Percentiles rank a stretch among this genome's conserved stretches.
Conservation (phyloP, 2,329 filamentous ascomycete genomes). For the Grosmannia huntii region DNA sequence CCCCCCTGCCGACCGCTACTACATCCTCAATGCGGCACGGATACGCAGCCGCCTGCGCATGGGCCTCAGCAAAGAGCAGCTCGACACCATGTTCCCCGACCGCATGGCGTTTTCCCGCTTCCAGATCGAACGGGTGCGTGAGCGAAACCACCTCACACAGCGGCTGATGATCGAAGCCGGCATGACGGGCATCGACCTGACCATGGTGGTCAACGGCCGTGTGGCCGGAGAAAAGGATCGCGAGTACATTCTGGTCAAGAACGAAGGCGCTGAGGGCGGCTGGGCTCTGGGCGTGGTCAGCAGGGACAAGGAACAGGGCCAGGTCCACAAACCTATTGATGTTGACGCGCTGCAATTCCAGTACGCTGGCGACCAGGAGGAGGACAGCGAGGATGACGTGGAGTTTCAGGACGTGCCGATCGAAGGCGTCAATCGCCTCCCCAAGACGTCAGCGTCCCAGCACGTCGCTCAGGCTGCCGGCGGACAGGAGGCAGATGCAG, state of each 20-base stretch:
- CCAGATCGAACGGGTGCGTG: conserved; percentile 85
- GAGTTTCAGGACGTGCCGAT: conserved; percentile 92
- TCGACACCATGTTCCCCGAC: conserved; percentile 94
- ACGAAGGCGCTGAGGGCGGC: conserved; percentile 85
- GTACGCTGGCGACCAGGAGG: conserved; percentile 47
- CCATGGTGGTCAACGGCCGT: conserved; percentile 51
- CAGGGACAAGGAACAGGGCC: conserved; percentile 65
- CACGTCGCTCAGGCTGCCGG: conserved; percentile 8
- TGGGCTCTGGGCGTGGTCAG: conserved; percentile 93
- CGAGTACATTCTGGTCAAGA: conserved; percentile 94
- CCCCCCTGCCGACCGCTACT: conserved; percentile 83
- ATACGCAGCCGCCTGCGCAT: conserved; percentile 80
- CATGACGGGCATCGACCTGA: conserved; percentile 66
- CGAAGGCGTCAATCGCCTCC: conserved; percentile 74
- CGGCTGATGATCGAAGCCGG: conserved; percentile 88
- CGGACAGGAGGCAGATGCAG: conserved; percentile 20
- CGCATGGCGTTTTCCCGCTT: conserved; percentile 95
- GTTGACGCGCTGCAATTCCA: conserved; percentile 56
- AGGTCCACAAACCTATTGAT: conserved; percentile 81
- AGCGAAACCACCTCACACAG: conserved; percentile 90
- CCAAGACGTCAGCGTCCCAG: conserved; percentile 35
- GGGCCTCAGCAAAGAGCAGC: conserved; percentile 91
- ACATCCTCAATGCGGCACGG: conserved; percentile 89
- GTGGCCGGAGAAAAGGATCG: conserved; percentile 77
- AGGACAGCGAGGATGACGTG: conserved; percentile 47